phyloP scores from a whole-genome alignment of 345 rosid species.

The Brassica incana region DNA sequence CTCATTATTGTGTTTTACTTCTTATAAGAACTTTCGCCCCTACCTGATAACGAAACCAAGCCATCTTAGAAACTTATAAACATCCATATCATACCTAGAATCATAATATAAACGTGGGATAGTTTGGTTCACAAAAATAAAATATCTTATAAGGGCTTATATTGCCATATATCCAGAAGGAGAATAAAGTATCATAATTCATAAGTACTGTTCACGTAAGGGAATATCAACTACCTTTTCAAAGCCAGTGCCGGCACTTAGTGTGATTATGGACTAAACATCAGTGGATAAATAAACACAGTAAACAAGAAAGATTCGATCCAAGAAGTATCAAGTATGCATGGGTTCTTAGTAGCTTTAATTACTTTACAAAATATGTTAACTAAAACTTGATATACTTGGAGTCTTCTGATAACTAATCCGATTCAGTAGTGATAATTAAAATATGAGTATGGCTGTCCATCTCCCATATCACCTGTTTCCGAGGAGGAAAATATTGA shows the following conservation, averaged over 20 bases:
- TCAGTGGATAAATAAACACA: background rate
- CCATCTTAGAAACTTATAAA: constrained; percentile 20
- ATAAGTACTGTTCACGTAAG: constrained; percentile 19
- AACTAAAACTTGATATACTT: constrained; percentile 20
- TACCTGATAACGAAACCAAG: constrained; percentile 26
- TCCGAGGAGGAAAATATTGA: constrained; percentile 35
- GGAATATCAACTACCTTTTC: constrained; percentile 19
- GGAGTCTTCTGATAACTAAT: constrained; percentile 32
- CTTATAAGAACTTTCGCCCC: constrained; percentile 41
- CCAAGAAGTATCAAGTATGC: background rate
- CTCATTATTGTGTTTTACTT: constrained; percentile 37
- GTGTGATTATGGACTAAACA: background rate
- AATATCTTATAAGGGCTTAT: constrained; percentile 23
- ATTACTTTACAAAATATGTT: constrained; percentile 14
- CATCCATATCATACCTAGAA: constrained; percentile 14
- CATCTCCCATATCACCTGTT: constrained; percentile 33
- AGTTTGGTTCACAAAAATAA: background rate
- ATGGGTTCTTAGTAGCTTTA: constrained; percentile 24
- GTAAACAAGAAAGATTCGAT: constrained; percentile 25
- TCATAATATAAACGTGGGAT: constrained; percentile 16
- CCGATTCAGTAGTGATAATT: constrained; percentile 1
- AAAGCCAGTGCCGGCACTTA: constrained; percentile 5
- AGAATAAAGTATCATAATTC: constrained; percentile 18
- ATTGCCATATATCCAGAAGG: constrained; percentile 10
- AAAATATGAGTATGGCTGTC: constrained; percentile 32